These are phyloP conservation scores for Carex myosuroides DNA, from an alignment of 176 grass and related monocot species.

Conservation along the genomic window DNA sequence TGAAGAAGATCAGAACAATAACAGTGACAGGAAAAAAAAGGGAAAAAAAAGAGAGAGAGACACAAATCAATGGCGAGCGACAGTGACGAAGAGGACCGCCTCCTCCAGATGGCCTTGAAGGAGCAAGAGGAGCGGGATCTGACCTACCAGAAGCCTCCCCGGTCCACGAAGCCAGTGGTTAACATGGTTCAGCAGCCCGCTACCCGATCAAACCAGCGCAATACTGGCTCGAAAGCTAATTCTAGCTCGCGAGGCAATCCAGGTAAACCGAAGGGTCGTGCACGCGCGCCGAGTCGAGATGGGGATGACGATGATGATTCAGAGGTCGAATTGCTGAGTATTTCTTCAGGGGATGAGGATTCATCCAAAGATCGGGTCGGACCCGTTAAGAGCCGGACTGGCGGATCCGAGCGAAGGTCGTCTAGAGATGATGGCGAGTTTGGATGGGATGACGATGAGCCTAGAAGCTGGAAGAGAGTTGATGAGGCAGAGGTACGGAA, in stretches of 20 bases:
- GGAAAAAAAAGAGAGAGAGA: not conserved
- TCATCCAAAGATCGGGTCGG: conserved; percentile 41
- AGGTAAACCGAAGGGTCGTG: conserved; percentile 22
- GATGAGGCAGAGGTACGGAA: conserved; percentile 88
- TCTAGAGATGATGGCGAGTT: conserved; percentile 65
- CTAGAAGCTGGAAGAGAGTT: conserved; percentile 95
- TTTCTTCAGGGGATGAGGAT: conserved; percentile 95
- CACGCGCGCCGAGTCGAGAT: conserved; percentile 43
- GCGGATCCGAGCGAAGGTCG: conserved; percentile 33
- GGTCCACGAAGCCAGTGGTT: conserved; percentile 68
- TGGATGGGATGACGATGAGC: conserved; percentile 68
- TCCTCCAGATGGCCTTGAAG: conserved; percentile 93
- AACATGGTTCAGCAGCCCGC: conserved; percentile 72
- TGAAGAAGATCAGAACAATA: not conserved
- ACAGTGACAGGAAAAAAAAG: not conserved
- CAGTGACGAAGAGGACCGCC: conserved; percentile 96
- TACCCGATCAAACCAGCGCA: conserved; percentile 24
- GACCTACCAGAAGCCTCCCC: conserved; percentile 71
- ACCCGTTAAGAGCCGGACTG: conserved; percentile 37
- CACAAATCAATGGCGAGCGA: conserved; percentile 63
- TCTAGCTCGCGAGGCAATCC: conserved; percentile 20
- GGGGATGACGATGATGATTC: conserved; percentile 91
- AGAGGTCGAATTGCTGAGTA: conserved; percentile 87
- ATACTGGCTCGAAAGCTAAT: conserved; percentile 12
- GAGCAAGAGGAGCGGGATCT: conserved; percentile 88